phyloP scores from a whole-genome alignment of 371 early-diverging fungal species.

The Capillidium rhysosporum region DNA sequence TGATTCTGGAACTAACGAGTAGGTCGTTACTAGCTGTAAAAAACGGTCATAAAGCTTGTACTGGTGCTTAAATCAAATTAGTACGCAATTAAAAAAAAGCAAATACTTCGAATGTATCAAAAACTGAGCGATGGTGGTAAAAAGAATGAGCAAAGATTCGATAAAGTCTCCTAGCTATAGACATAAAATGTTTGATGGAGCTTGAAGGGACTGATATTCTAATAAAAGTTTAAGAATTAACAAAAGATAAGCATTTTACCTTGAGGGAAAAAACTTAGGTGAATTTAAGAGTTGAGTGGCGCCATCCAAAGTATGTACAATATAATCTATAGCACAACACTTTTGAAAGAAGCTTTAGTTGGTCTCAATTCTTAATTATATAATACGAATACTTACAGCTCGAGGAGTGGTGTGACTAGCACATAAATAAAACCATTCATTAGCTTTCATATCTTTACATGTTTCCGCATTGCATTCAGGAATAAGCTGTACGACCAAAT shows the following conservation, averaged over 20 bases:
- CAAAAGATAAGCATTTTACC: conserved; percentile 16
- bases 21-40: conserved; percentile 36
- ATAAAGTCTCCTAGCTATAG: conserved; percentile 74
- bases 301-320: conserved; percentile 79
- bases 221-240: conserved; percentile 7
- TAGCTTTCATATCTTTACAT: conserved; percentile 87
- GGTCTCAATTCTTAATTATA: not conserved
- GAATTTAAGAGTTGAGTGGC: conserved; percentile 62
- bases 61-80: conserved; percentile 25
- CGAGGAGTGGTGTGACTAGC: conserved; percentile 74
- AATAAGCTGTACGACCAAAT: conserved; percentile 47
- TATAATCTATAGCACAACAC: conserved; percentile 86
- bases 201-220: conserved; percentile 48
- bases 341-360: conserved; percentile 11
- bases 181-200: conserved; percentile 63
- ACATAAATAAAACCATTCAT: conserved; percentile 80
- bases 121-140: conserved; percentile 74
- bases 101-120: conserved; percentile 60
- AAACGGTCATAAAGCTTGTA: conserved; percentile 61
- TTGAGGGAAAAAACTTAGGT: conserved; percentile 53
- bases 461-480: conserved; percentile 53
- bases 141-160: conserved; percentile 92
- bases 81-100: not conserved
- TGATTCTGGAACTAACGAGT: conserved; percentile 33
- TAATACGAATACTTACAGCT: conserved; percentile 23